phyloP scores from a whole-genome alignment of 78 protist genomes.

The Dictyostelium brefeldianum region DNA sequence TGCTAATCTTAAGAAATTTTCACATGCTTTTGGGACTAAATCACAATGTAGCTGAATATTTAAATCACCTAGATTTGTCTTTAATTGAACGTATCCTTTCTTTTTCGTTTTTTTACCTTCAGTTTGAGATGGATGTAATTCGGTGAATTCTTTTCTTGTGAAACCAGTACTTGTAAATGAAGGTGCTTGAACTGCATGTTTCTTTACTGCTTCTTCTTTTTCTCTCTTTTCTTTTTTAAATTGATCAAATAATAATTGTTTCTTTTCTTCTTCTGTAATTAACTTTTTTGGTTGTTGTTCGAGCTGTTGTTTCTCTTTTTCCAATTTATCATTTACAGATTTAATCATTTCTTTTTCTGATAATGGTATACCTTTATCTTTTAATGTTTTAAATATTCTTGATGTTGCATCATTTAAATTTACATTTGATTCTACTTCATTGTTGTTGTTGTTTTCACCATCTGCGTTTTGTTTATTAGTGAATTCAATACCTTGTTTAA shows the following conservation, averaged over 20 bases:
- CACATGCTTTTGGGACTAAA: constrained; percentile 90
- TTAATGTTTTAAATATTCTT: constrained; percentile 44
- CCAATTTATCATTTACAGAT: constrained; percentile 9
- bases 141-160: background rate
- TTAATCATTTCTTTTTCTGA: background rate
- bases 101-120: constrained; percentile 55
- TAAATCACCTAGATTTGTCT: constrained; percentile 87
- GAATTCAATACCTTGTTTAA: constrained; percentile 33
- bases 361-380: constrained; percentile 47
- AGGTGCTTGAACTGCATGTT: constrained; percentile 73
- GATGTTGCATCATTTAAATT: constrained; percentile 43
- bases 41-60: constrained; percentile 88
- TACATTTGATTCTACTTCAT: constrained; percentile 14
- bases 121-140: constrained; percentile 62
- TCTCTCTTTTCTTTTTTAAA: constrained; percentile 65
- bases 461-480: background rate
- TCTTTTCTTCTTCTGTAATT: constrained; percentile 43
- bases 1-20: constrained; percentile 86
- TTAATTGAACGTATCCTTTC: constrained; percentile 84
- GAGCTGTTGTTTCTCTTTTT: constrained; percentile 32
- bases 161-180: constrained; percentile 63
- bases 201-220: constrained; percentile 14
- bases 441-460: background rate
- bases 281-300: constrained; percentile 22
- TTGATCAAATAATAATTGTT: constrained; percentile 24